phyloP scores from a whole-genome alignment of 169 alveolate species.

The Plasmodium cynomolgi region DNA sequence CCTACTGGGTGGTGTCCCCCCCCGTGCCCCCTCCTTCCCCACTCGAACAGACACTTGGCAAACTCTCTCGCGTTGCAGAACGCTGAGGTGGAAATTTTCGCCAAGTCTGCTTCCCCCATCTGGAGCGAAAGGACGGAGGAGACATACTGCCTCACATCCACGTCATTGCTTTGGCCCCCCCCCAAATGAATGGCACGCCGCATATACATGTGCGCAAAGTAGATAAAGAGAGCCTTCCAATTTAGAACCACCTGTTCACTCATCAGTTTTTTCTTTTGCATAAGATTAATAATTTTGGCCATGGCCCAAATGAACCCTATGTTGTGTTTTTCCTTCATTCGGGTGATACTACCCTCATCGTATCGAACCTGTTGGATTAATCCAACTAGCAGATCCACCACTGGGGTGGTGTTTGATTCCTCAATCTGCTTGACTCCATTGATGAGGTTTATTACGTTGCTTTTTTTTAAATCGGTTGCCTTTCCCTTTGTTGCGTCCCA shows the following conservation, averaged over 20 bases:
- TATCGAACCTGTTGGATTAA: slow-evolving; percentile 3
- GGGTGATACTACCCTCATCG: background rate
- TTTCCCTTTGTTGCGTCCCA: background rate
- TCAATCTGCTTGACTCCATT: background rate
- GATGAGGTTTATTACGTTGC: background rate
- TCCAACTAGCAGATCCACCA: background rate
- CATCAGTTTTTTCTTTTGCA: slow-evolving; percentile 4
- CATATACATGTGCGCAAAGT: slow-evolving; percentile 6
- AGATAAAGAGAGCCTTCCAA: slow-evolving; percentile 13
- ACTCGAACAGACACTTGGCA: background rate
- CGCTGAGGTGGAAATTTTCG: background rate
- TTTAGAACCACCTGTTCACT: background rate
- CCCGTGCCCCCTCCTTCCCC: background rate
- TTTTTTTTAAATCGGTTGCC: background rate
- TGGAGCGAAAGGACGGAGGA: slow-evolving; percentile 22
- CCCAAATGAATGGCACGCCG: background rate
- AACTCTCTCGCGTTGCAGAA: background rate
- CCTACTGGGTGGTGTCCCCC: background rate
- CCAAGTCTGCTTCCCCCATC: background rate
- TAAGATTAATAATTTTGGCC: slow-evolving; percentile 8
- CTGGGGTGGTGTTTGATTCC: background rate
- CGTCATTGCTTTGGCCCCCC: background rate
- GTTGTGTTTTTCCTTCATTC: slow-evolving; percentile 36
- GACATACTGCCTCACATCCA: slow-evolving; percentile 24
- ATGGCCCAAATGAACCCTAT: slow-evolving; percentile 57